phyloP scores from a whole-genome alignment of 1,284 basidiomycete species.

The Phellinidium pouzarii region DNA sequence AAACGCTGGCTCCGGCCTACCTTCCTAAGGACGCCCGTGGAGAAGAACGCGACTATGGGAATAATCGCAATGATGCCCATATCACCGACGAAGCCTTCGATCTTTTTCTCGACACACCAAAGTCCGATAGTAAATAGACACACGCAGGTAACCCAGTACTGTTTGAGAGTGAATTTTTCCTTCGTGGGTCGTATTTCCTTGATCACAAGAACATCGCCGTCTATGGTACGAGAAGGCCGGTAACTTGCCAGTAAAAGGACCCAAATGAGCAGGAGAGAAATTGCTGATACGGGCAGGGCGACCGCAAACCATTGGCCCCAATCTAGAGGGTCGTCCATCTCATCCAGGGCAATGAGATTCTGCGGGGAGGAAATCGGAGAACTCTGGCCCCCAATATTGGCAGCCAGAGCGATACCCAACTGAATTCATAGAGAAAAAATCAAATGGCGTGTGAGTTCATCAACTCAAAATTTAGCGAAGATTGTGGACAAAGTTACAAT shows the following conservation, averaged over 20 bases:
- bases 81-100: conserved; percentile 81
- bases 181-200: conserved; percentile 75
- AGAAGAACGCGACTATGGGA: conserved; percentile 92
- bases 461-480: background rate
- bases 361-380: conserved; percentile 96
- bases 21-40: conserved; percentile 91
- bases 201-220: conserved; percentile 77
- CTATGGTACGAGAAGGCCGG: conserved; percentile 59
- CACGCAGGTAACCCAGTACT: conserved; percentile 87
- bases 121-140: conserved; percentile 83
- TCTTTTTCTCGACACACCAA: conserved; percentile 86
- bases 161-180: conserved; percentile 76
- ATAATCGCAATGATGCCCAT: conserved; percentile 98
- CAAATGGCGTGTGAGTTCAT: background rate
- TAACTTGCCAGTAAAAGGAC: conserved; percentile 82
- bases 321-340: conserved; percentile 83
- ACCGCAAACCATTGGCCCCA: conserved; percentile 96
- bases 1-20: conserved; percentile 34
- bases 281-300: conserved; percentile 81
- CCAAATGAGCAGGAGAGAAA: conserved; percentile 91
- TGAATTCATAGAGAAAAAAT: conserved; percentile 32
- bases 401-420: conserved; percentile 94
- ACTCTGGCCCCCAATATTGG: conserved; percentile 96
- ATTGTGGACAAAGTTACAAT: conserved; percentile 53
- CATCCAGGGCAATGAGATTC: conserved; percentile 88